Base-by-base conservation (phyloP, 345 rosid species). In the Linum tenue region DNA sequence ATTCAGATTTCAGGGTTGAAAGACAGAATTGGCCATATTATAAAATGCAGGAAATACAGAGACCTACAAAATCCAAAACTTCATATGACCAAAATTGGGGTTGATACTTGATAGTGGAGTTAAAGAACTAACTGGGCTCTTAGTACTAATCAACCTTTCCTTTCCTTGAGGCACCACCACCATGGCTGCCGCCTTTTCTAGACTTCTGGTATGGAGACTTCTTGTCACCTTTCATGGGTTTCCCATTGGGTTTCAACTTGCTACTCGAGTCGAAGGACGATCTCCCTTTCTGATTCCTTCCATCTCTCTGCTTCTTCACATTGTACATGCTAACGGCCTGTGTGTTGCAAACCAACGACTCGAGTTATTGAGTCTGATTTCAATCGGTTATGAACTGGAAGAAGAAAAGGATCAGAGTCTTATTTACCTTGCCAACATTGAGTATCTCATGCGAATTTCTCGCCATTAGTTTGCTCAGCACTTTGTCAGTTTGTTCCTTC, bases 301-400 rank as follows among this genome's bases (percentile, higher is more conserved):
- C 64, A 6, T 15, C 53, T 70, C 75, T 90, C 69, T 77, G 84
- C 80, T 22, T 88, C 80, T 88, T 90, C 70, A 76, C 86, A 39
- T 86, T 94, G 82, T 84, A 88, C 86, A 83, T 81, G 35, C 81
- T 73, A 67, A 94, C 66, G n/a, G 97, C 99, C 97, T 90, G 72
- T 59, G 36, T 58, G 65, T n/a, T 56, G 62, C 55, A 11, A 70
- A 10, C 69, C 38, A 57, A 60, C 0, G 39, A 7, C 15, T 39
- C 39, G 53, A 63, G n/a, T 7, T 39, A 70, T 57, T 31, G 6
- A 43, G 40, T 14, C 31, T 0, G 35, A n/a, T 53, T 60, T 56
- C 38, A 68, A 40, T 51, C 70, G 55, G 39, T 7, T 7, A 51
- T 39, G 60, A 69, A 15, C 37, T 51, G 17, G 8, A 65, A 11